These are phyloP conservation scores for Boletus sp. DNA, from an alignment of 768 basidiomycete genomes.

Conservation along the genomic window DNA sequence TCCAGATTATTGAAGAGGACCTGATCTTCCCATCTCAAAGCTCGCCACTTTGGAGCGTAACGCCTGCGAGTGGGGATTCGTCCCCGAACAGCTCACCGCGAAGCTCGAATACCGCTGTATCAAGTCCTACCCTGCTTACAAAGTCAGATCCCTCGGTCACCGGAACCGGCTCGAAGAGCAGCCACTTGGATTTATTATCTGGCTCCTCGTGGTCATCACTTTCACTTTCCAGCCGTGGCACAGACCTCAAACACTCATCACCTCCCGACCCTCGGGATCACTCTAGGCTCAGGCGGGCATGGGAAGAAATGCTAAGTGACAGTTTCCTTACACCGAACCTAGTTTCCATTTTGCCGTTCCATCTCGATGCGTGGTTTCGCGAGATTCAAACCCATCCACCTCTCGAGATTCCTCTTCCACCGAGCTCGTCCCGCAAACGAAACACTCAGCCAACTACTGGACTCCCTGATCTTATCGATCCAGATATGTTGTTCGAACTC, in stretches of 20 bases:
- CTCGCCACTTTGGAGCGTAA: slow-evolving; percentile 4
- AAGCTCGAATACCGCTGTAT: slow-evolving; percentile 30
- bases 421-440: slow-evolving; percentile 39
- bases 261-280: slow-evolving; percentile 58
- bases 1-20: slow-evolving; percentile 74
- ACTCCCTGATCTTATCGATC: slow-evolving; percentile 25
- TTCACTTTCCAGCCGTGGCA: slow-evolving; percentile 17
- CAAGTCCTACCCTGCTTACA: slow-evolving; percentile 15
- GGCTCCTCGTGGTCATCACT: slow-evolving; percentile 22
- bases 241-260: slow-evolving; percentile 9
- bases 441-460: slow-evolving; percentile 14
- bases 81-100: slow-evolving; percentile 24
- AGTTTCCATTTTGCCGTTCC: slow-evolving; percentile 63
- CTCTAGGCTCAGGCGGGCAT: slow-evolving; percentile 55
- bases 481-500: slow-evolving; percentile 33
- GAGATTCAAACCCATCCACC: slow-evolving; percentile 50
- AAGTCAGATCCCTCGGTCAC: slow-evolving; percentile 25
- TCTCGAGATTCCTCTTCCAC: slow-evolving; percentile 54
- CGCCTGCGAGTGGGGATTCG: slow-evolving; percentile 10
- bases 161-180: slow-evolving; percentile 12
- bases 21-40: slow-evolving; percentile 60
- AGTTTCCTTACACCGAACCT: slow-evolving; percentile 56
- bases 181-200: slow-evolving; percentile 11
- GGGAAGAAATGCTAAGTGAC: slow-evolving; percentile 63
- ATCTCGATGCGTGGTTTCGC: slow-evolving; percentile 56